Conservation (phyloP, 2,329 filamentous ascomycete genomes). For the Fusarium sp. region DNA sequence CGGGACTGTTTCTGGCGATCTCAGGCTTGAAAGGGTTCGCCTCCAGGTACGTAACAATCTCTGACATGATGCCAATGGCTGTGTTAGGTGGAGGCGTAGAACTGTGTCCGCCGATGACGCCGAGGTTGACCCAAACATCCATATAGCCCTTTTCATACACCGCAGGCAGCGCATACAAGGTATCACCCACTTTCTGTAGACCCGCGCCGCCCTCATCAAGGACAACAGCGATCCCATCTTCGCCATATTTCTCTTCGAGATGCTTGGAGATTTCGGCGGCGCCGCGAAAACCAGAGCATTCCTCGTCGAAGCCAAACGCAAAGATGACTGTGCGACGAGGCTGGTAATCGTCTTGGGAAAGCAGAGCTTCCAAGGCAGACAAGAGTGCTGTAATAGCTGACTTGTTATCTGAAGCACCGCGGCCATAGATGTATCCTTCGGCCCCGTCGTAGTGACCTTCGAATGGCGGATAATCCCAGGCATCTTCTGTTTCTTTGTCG, state of each 20-base stretch:
- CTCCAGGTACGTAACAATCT: slow-evolving; percentile 72
- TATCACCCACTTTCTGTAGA: slow-evolving; percentile 57
- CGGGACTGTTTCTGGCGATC: slow-evolving; percentile 60
- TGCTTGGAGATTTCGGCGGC: slow-evolving; percentile 62
- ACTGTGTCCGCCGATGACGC: slow-evolving; percentile 68
- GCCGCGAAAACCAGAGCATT: slow-evolving; percentile 66
- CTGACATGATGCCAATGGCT: slow-evolving; percentile 73
- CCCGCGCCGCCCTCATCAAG: slow-evolving; percentile 72
- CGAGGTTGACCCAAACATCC: slow-evolving; percentile 66
- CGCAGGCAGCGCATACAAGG: slow-evolving; percentile 64
- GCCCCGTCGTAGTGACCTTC: slow-evolving; percentile 49
- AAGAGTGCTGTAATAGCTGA: slow-evolving; percentile 52
- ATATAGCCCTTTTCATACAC: slow-evolving; percentile 72
- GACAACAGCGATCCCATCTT: slow-evolving; percentile 66
- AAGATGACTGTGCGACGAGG: slow-evolving; percentile 67
- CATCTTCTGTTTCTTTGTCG: slow-evolving; percentile 51
- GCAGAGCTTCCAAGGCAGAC: slow-evolving; percentile 57
- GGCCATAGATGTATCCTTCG: slow-evolving; percentile 53
- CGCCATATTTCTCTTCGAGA: slow-evolving; percentile 63
- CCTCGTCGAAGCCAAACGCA: slow-evolving; percentile 73
- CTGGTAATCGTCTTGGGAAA: slow-evolving; percentile 59
- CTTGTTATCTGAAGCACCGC: slow-evolving; percentile 55
- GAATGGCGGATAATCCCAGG: slow-evolving; percentile 55
- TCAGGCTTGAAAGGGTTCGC: slow-evolving; percentile 61
- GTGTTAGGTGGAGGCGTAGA: slow-evolving; percentile 70